A percentile compares a stretch with the other conserved stretches of the same genome.
phyloP scores from a whole-genome alignment of 2,329 filamentous ascomycete genomes.

The Botrytis deweyae region DNA sequence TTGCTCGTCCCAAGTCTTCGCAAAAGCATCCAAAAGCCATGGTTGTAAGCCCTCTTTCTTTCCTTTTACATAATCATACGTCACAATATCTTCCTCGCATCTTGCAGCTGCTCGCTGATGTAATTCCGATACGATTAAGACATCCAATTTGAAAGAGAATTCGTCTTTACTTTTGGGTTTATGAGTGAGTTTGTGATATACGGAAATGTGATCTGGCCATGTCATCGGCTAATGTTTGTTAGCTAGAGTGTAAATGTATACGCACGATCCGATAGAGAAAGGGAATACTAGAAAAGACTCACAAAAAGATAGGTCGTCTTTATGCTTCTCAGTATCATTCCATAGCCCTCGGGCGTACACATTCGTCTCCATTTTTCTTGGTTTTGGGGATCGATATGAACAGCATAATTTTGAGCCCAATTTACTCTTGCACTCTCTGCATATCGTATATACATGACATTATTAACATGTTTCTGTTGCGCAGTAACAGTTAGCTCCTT shows the following conservation, averaged over 20 bases:
- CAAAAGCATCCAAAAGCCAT: slow-evolving; percentile 63
- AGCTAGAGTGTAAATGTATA: not conserved
- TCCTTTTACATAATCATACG: slow-evolving; percentile 68
- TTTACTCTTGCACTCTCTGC: slow-evolving; percentile 80
- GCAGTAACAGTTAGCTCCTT: not conserved
- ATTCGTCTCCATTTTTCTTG: slow-evolving; percentile 66
- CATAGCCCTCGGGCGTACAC: slow-evolving; percentile 63
- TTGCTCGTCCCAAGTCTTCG: slow-evolving; percentile 59
- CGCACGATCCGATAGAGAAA: not conserved
- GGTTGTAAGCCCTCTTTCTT: slow-evolving; percentile 56
- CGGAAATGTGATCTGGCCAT: slow-evolving; percentile 78
- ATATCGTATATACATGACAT: slow-evolving; percentile 78
- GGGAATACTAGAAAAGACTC: slow-evolving; percentile 39
- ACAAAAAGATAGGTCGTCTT: slow-evolving; percentile 87
- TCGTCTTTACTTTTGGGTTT: slow-evolving; percentile 25
- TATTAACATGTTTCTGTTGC: slow-evolving; percentile 74
- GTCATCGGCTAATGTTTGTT: slow-evolving; percentile 61
- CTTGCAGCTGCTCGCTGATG: slow-evolving; percentile 71
- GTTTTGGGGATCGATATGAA: slow-evolving; percentile 60
- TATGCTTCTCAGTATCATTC: slow-evolving; percentile 78
- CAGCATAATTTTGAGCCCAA: slow-evolving; percentile 70
- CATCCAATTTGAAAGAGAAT: slow-evolving; percentile 58
- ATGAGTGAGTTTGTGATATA: slow-evolving; percentile 71
- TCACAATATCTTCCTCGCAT: slow-evolving; percentile 73
- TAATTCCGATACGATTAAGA: slow-evolving; percentile 70